Evolutionary conservation across 768 basidiomycete genomes (phyloP).

Genomic region (Tephrocybe sp.): DNA sequence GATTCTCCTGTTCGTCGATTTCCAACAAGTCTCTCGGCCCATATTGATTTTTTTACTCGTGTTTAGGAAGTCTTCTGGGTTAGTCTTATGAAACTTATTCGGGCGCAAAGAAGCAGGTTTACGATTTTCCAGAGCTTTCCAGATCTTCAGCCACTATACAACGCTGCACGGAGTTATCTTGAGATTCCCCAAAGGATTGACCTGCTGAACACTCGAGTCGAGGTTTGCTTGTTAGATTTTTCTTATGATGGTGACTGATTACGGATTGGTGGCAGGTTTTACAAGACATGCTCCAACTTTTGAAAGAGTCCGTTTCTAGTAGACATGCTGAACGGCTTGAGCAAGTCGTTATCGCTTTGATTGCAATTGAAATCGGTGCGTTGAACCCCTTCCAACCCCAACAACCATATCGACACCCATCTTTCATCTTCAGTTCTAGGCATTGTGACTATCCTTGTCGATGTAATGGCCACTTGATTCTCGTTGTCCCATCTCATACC

Average conservation of each 20-base stretch:
- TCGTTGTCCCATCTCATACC: background rate
- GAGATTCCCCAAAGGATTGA: slow-evolving; percentile 95
- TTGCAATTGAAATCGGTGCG: slow-evolving; percentile 81
- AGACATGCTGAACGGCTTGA: slow-evolving; percentile 89
- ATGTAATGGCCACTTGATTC: slow-evolving; percentile 54
- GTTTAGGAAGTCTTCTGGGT: slow-evolving; percentile 92
- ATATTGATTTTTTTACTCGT: slow-evolving; percentile 2
- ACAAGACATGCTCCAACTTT: slow-evolving; percentile 93
- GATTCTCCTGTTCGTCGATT: slow-evolving; percentile 71
- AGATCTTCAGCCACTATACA: slow-evolving; percentile 92
- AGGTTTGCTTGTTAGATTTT: slow-evolving; percentile 45
- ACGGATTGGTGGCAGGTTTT: slow-evolving; percentile 55
- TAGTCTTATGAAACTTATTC: slow-evolving; percentile 22
- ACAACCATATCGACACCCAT: too few species aligned
- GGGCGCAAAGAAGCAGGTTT: background rate
- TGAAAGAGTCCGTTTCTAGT: slow-evolving; percentile 93
- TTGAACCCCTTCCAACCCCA: slow-evolving; percentile 3
- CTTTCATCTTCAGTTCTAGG: slow-evolving; percentile 68
- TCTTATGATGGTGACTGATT: background rate
- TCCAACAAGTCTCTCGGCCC: background rate
- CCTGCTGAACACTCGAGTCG: slow-evolving; percentile 89
- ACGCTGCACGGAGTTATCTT: slow-evolving; percentile 89
- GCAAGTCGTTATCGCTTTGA: slow-evolving; percentile 88
- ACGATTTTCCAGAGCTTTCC: slow-evolving; percentile 69
- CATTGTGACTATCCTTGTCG: slow-evolving; percentile 87